These are phyloP conservation scores for Ajuga chamaepitys DNA, from an alignment of 257 asterid genomes.

Conservation along the genomic window DNA sequence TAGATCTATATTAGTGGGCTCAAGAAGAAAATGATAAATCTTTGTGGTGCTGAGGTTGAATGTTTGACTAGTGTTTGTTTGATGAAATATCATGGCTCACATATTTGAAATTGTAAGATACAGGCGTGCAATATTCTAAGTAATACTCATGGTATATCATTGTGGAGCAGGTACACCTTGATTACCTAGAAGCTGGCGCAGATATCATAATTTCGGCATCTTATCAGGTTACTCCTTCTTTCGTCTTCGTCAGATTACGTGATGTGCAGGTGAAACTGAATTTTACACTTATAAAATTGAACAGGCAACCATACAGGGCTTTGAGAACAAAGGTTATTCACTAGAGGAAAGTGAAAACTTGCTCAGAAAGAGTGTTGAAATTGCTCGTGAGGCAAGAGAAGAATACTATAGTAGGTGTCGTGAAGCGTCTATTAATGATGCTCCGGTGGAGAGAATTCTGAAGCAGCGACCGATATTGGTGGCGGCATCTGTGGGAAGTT, in stretches of 20 bases:
- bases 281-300: constrained; percentile 10
- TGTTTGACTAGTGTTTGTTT: not conserved
- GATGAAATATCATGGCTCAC: not conserved
- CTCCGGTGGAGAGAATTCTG: constrained; percentile 43
- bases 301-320: constrained; percentile 94
- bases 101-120: not conserved
- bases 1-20: not conserved
- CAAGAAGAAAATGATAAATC: not conserved
- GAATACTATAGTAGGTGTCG: constrained; percentile 46
- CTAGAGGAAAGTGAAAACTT: constrained; percentile 62
- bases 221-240: constrained; percentile 52
- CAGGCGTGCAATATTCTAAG: not conserved
- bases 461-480: constrained; percentile 64
- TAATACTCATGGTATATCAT: constrained; percentile 16
- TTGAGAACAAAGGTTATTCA: constrained; percentile 72
- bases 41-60: constrained; percentile 11
- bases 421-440: constrained; percentile 30
- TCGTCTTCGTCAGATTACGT: not conserved
- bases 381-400: constrained; percentile 71
- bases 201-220: constrained; percentile 76
- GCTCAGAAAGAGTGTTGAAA: constrained; percentile 74
- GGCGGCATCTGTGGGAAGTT: constrained; percentile 95
- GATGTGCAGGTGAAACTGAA: constrained; percentile 7
- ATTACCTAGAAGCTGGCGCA: constrained; percentile 93
- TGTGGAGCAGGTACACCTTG: constrained; percentile 79